phyloP scores from a whole-genome alignment of 2,329 filamentous ascomycete genomes.

The Beauveria asiatica region DNA sequence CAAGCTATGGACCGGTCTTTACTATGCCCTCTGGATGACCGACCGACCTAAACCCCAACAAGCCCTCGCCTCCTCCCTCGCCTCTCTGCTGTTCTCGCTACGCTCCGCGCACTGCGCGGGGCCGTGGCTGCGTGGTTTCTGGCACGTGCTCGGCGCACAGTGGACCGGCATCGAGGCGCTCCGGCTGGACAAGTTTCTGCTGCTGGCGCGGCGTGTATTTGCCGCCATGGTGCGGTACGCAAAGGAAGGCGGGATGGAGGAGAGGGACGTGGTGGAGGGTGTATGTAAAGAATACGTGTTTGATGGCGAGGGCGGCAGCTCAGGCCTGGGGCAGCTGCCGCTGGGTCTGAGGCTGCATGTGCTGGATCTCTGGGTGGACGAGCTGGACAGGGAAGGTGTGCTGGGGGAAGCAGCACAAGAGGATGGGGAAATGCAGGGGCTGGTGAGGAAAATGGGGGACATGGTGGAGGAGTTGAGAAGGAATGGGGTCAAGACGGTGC shows the following conservation, averaged over 20 bases:
- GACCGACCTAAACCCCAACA: constrained; percentile 86
- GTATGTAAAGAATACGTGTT: constrained; percentile 25
- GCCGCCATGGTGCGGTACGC: constrained; percentile 54
- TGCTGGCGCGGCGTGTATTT: constrained; percentile 72
- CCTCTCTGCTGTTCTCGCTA: constrained; percentile 46
- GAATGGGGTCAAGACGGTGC: constrained; percentile 62
- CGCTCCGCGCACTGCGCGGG: constrained; percentile 39
- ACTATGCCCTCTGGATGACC: constrained; percentile 90
- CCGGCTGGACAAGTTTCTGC: constrained; percentile 87
- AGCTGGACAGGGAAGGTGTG: constrained; percentile 64
- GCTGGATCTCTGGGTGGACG: constrained; percentile 86
- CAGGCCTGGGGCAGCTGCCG: constrained; percentile 52
- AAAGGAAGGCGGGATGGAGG: constrained; percentile 21
- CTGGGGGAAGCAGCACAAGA: constrained; percentile 29
- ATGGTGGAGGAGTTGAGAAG: constrained; percentile 49
- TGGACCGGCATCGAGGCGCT: constrained; percentile 68
- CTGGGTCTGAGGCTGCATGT: constrained; percentile 82
- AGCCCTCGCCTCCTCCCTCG: constrained; percentile 68
- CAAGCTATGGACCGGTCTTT: constrained; percentile 92
- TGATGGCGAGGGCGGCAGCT: constrained; percentile 21
- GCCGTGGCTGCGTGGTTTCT: constrained; percentile 56
- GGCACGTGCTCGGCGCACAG: constrained; percentile 60
- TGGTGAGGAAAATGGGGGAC: constrained; percentile 44
- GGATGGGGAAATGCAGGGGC: constrained; percentile 27
- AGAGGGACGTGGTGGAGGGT: constrained; percentile 18